Evolutionary conservation across 208 protist genomes (phyloP).

Genomic region (Trypanosoma mega): DNA sequence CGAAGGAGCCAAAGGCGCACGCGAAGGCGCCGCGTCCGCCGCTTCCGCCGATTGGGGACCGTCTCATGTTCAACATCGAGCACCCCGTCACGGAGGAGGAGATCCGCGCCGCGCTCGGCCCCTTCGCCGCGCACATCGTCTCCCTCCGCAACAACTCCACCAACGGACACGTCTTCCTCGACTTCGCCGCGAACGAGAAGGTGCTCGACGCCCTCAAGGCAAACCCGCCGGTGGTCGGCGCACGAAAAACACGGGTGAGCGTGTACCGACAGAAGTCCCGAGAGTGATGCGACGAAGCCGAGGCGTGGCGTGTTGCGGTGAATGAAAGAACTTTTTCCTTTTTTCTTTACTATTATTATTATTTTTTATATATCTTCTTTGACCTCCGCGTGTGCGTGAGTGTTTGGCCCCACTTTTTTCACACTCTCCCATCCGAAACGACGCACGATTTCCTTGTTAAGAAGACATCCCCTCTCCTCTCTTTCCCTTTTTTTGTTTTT

Average conservation of each 20-base stretch:
- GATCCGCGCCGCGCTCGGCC: slow-evolving; percentile 64
- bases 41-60: slow-evolving; percentile 53
- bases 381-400: too few species aligned
- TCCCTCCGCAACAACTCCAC: slow-evolving; percentile 84
- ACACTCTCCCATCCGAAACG: not conserved
- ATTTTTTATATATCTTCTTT: too few species aligned
- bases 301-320: too few species aligned
- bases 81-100: slow-evolving; percentile 75
- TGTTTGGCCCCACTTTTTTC: not conserved
- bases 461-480: not conserved
- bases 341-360: too few species aligned
- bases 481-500: slow-evolving; percentile 11
- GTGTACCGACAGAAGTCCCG: slow-evolving; percentile 76
- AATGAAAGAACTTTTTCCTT: too few species aligned
- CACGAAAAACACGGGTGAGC: slow-evolving; percentile 53
- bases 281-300: slow-evolving; percentile 20
- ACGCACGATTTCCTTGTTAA: too few species aligned
- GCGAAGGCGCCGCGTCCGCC: slow-evolving; percentile 28
- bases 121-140: slow-evolving; percentile 49
- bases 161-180: slow-evolving; percentile 81
- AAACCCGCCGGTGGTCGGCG: slow-evolving; percentile 42
- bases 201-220: slow-evolving; percentile 58
- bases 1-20: slow-evolving; percentile 32
- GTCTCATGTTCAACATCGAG: slow-evolving; percentile 84
- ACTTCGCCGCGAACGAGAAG: slow-evolving; percentile 71